Conservation (phyloP, 1,284 basidiomycete genomes). For the Paramarasmius palmivorus region DNA sequence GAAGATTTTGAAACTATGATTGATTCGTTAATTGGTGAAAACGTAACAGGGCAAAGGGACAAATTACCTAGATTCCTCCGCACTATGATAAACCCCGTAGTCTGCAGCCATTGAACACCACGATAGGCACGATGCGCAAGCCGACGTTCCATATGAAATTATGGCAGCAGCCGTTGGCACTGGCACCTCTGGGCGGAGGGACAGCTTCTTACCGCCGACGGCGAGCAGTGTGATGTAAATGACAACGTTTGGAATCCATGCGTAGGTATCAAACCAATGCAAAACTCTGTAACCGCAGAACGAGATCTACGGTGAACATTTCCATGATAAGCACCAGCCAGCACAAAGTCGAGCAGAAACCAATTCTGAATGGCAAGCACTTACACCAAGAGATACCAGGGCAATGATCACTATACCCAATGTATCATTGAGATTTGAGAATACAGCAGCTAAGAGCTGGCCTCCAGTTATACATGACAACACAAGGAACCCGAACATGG, state of each 20-base stretch:
- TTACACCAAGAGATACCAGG: slow-evolving; percentile 62
- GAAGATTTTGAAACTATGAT: slow-evolving; percentile 52
- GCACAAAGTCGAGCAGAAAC: background rate
- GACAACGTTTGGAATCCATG: slow-evolving; percentile 70
- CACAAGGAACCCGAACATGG: slow-evolving; percentile 69
- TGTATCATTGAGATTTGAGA: slow-evolving; percentile 45
- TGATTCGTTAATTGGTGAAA: slow-evolving; percentile 10
- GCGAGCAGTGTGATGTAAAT: slow-evolving; percentile 67
- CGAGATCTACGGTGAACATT: slow-evolving; percentile 33
- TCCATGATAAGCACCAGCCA: background rate
- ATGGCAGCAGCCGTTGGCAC: slow-evolving; percentile 29
- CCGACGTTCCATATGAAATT: slow-evolving; percentile 45
- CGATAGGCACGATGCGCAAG: slow-evolving; percentile 44
- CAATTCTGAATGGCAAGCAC: slow-evolving; percentile 15
- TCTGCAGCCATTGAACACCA: slow-evolving; percentile 59
- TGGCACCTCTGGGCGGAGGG: slow-evolving; percentile 30
- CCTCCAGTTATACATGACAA: slow-evolving; percentile 77
- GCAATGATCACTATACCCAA: slow-evolving; percentile 81
- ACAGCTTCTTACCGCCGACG: slow-evolving; percentile 51
- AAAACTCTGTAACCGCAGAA: slow-evolving; percentile 67
- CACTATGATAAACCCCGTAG: slow-evolving; percentile 60
- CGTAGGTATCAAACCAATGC: slow-evolving; percentile 62
- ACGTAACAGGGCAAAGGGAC: slow-evolving; percentile 10
- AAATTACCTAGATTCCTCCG: slow-evolving; percentile 46
- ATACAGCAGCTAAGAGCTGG: slow-evolving; percentile 67